A percentile compares a stretch with the other conserved stretches of the same genome.
Evolutionary conservation across 2,329 filamentous ascomycete species (phyloP).

Genomic region (Macrophomina tecta): DNA sequence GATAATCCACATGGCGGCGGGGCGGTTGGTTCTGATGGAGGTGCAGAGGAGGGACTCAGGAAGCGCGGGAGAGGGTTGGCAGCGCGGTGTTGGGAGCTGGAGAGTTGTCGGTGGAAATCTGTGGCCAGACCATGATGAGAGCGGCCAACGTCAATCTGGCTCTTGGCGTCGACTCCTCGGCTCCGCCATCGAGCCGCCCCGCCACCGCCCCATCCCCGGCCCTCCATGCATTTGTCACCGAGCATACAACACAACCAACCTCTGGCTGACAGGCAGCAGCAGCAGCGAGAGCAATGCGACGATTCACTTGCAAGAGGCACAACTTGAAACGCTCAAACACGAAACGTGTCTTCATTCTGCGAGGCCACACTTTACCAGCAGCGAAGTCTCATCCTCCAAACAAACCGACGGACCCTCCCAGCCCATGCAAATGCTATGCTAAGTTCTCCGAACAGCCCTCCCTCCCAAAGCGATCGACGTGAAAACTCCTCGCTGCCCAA

Average conservation of each 20-base stretch:
- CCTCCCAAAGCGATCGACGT: constrained; percentile 19
- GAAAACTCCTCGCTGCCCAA: constrained; percentile 27
- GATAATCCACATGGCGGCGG: constrained; percentile 81
- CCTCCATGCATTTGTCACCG: too few species aligned
- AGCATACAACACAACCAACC: not conserved
- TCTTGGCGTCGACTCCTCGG: constrained; percentile 23
- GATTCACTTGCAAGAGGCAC: not conserved
- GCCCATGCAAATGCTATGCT: constrained; percentile 24
- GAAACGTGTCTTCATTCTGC: constrained; percentile 18
- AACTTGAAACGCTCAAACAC: not conserved
- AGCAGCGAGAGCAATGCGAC: not conserved
- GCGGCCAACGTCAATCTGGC: constrained; percentile 29
- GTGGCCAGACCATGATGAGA: constrained; percentile 26
- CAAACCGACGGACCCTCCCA: not conserved
- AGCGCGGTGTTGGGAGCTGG: constrained; percentile 23
- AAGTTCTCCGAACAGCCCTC: not conserved
- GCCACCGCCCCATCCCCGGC: not conserved
- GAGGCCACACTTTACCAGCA: not conserved
- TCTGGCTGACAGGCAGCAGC: not conserved
- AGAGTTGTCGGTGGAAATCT: constrained; percentile 14
- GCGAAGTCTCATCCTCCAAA: not conserved
- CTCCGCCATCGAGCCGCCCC: constrained; percentile 17
- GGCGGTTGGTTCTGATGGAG: constrained; percentile 3
- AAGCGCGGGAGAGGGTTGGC: constrained; percentile 4
- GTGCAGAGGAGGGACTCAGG: constrained; percentile 2